phyloP scores from a whole-genome alignment of 306 rosid genomes.

The Casuarina glauca region DNA sequence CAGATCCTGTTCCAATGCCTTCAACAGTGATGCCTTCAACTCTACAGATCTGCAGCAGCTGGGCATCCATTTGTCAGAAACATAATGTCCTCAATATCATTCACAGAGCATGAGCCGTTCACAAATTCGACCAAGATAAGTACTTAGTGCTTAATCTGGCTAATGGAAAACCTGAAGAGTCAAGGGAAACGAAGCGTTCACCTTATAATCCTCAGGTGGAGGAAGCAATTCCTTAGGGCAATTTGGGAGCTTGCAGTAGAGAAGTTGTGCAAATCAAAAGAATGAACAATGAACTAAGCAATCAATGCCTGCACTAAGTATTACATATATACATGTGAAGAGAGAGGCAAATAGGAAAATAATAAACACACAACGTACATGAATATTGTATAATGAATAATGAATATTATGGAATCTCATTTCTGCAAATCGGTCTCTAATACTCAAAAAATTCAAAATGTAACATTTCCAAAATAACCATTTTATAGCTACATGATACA shows the following conservation, averaged over 20 bases:
- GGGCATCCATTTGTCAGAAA: slow-evolving; percentile 32
- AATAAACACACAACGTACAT: too few relatives aligned
- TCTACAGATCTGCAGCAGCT: slow-evolving; percentile 78
- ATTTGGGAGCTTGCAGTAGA: slow-evolving; percentile 68
- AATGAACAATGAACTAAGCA: slow-evolving; percentile 19
- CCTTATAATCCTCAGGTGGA: slow-evolving; percentile 96
- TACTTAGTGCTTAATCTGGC: slow-evolving; percentile 36
- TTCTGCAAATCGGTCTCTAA: too few relatives aligned
- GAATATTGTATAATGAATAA: too few relatives aligned
- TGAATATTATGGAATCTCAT: too few relatives aligned
- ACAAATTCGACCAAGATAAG: slow-evolving; percentile 35
- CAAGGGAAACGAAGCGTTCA: slow-evolving; percentile 89
- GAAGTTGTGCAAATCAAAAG: slow-evolving; percentile 43
- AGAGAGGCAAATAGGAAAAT: too few relatives aligned
- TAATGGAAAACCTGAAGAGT: slow-evolving; percentile 86
- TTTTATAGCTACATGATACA: too few relatives aligned
- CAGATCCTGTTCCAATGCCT: slow-evolving; percentile 84
- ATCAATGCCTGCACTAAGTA: slow-evolving; percentile 8
- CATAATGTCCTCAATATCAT: slow-evolving; percentile 14
- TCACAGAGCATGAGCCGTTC: slow-evolving; percentile 12
- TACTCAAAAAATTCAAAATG: too few relatives aligned
- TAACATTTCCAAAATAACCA: too few relatives aligned
- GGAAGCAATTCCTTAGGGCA: slow-evolving; percentile 86
- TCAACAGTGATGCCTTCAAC: slow-evolving; percentile 74
- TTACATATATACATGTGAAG: not conserved